These are phyloP conservation scores for Microdochium paspali DNA, from an alignment of 2,329 filamentous ascomycete species.

Conservation along the genomic window DNA sequence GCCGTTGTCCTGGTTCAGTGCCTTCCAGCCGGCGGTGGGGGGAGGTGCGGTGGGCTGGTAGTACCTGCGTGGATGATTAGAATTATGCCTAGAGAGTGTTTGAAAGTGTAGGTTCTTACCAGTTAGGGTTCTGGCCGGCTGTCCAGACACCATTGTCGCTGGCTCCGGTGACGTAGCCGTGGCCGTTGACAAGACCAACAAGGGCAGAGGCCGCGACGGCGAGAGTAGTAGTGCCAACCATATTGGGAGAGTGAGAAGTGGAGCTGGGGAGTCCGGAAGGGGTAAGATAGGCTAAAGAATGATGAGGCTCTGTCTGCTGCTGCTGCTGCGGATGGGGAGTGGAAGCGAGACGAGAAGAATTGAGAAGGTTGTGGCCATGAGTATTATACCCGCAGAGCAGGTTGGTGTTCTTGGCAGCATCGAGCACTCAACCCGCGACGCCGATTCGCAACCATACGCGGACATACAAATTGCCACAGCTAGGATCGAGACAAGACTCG, in stretches of 20 bases:
- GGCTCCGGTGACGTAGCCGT: neutral
- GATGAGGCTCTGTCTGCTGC: neutral
- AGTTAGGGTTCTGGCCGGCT: neutral
- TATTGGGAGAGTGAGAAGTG: neutral
- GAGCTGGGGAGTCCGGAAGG: neutral
- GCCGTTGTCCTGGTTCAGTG: conserved; percentile 26
- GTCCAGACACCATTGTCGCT: neutral
- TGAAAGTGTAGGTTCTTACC: neutral
- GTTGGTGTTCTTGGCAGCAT: neutral
- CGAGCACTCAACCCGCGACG: neutral
- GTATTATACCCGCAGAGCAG: neutral
- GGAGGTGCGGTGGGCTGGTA: neutral
- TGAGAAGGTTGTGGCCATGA: neutral
- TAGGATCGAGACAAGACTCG: neutral
- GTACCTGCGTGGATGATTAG: neutral
- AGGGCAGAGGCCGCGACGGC: neutral
- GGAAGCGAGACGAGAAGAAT: neutral
- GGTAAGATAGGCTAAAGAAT: neutral
- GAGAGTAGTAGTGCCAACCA: neutral
- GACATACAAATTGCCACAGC: neutral
- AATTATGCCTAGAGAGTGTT: neutral
- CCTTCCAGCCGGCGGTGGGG: neutral
- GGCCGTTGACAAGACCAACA: neutral
- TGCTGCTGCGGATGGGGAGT: neutral
- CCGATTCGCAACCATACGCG: neutral